Evolutionary conservation across 352 stramenopile genomes (phyloP), one percentile per base, ranked within the genome.

Genomic region (Phytopythium montanum): DNA sequence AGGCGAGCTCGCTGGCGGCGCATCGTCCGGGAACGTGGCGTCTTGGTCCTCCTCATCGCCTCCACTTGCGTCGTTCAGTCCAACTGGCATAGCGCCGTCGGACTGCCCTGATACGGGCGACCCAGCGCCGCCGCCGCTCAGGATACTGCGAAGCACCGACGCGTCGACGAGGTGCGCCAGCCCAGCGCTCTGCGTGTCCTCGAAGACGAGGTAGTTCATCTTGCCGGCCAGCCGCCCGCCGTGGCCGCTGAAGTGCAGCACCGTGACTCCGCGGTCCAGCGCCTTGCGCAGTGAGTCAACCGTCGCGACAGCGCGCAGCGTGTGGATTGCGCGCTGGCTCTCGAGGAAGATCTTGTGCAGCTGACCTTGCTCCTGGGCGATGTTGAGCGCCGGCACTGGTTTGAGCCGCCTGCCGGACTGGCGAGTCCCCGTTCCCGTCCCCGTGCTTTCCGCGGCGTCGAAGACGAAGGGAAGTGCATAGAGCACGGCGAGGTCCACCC

Each of bases 211-310:
- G 44, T 65, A 88, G 59, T 87, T 81, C 16, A 58, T 81, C 56
- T 78, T 71, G n/a, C 77, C 83, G n/a, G 75, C 70, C 54, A 91
- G 71, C 19, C 76, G 75, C 0, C 83, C 83, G 29, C 84, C 81
- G 33, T 93, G 84, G 13, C 81, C 84, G 58, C 84, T 93, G 41
- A 93, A 93, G 56, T 93, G 84, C 29, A 93, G 61, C 61, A 88
- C 81, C 0, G 81, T 89, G 9, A 89, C 81, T 1, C 83, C 79
- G 9, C 84, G 79, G 50, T 93, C 81, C n/a, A 93, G 66, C 19
- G 89, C 84, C 61, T 88, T 87, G 38, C 84, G 79, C 25, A 93
- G 61, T 16, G 81, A 73, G 36, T 93, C 84, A 23, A 91, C 75
- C 1, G 81, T 91, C 46, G 83, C 83, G 25, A 89, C 79, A 0